phyloP scores from a whole-genome alignment of 768 basidiomycete genomes.

The Leccinum barrowsii region DNA sequence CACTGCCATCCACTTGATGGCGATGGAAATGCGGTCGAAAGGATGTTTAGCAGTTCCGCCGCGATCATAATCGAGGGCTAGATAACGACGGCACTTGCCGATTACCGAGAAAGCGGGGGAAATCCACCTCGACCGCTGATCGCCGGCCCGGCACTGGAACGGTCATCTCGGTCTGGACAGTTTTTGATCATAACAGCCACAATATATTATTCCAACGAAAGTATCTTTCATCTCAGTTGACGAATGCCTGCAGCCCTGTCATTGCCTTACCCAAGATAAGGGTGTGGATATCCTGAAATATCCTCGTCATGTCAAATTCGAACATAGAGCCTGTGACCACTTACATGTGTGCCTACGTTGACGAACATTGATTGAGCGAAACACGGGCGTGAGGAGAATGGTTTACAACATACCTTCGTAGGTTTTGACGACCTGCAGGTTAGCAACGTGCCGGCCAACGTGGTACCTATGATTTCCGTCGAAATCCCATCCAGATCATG shows the following conservation, averaged over 20 bases:
- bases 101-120: not conserved
- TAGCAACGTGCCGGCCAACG: constrained; percentile 91
- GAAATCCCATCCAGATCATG: not conserved
- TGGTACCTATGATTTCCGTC: constrained; percentile 59
- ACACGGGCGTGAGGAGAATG: not conserved
- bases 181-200: not conserved
- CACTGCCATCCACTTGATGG: not conserved
- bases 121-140: not conserved
- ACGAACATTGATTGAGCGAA: constrained; percentile 4
- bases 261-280: constrained; percentile 92
- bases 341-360: constrained; percentile 54
- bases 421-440: constrained; percentile 93
- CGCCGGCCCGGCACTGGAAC: not conserved
- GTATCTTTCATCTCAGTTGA: constrained; percentile 38
- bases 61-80: not conserved
- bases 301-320: constrained; percentile 2
- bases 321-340: constrained; percentile 18
- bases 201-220: not conserved
- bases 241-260: constrained; percentile 86
- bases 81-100: not conserved
- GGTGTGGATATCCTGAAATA: constrained; percentile 76
- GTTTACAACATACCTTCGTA: constrained; percentile 67
- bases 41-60: not conserved
- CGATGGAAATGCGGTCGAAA: not conserved
- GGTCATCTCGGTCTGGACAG: not conserved